These are phyloP conservation scores for Plasmodium gaboni DNA, from an alignment of 169 alveolate species.

Conservation along the genomic window DNA sequence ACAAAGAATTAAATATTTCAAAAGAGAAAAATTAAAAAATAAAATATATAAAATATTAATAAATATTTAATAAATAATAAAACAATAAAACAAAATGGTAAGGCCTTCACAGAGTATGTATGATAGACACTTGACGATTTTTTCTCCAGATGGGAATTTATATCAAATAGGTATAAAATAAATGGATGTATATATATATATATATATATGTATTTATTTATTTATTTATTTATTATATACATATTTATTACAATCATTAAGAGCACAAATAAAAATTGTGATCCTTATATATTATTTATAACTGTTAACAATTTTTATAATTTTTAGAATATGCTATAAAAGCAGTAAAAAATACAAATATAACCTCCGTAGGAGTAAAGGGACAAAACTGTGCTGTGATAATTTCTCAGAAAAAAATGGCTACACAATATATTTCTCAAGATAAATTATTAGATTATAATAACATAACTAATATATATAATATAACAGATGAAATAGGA, in stretches of 20 bases:
- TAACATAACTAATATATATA: constrained; percentile 85
- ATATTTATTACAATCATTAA: neutral
- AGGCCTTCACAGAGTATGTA: constrained; percentile 90
- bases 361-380: constrained; percentile 96
- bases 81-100: constrained; percentile 82
- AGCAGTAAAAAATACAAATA: constrained; percentile 96
- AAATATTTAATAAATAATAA: too few species aligned
- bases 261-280: too few species aligned
- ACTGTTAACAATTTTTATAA: neutral
- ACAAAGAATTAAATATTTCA: too few species aligned
- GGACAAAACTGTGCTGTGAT: constrained; percentile 96
- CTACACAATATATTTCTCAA: constrained; percentile 89
- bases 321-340: constrained; percentile 95
- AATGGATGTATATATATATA: neutral
- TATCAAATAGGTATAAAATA: constrained; percentile 92
- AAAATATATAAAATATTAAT: too few species aligned
- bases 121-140: constrained; percentile 96
- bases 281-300: too few species aligned
- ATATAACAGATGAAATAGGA: constrained; percentile 87
- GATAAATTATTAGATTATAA: constrained; percentile 87
- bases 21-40: too few species aligned
- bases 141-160: constrained; percentile 99
- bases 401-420: constrained; percentile 95
- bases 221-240: neutral
- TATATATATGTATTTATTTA: neutral